These are phyloP conservation scores for Neoascochyta sp. DNA, from an alignment of 2,329 filamentous ascomycete genomes.

Conservation along the genomic window DNA sequence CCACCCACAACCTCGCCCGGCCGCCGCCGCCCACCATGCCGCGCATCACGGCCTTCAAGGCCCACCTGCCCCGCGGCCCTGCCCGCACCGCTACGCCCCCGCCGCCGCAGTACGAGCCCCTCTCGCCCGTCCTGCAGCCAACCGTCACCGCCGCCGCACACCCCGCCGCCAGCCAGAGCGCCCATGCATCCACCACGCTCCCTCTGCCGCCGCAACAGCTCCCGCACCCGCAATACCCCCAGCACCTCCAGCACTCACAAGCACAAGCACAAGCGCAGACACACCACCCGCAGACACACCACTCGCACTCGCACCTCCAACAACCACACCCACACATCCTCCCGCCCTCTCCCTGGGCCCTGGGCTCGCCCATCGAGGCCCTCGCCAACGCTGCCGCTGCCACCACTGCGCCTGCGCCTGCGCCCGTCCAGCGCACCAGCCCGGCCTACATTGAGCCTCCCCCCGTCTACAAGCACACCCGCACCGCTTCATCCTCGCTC, in stretches of 20 bases:
- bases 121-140: constrained; percentile 31
- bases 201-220: too few relatives aligned
- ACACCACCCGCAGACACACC: constrained; percentile 10
- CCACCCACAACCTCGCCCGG: constrained; percentile 9
- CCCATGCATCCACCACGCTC: constrained; percentile 7
- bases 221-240: constrained; percentile 5
- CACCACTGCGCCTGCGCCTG: too few relatives aligned
- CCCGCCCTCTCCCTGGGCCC: constrained; percentile 21
- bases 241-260: constrained; percentile 5
- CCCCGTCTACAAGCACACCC: constrained; percentile 9
- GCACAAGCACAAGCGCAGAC: constrained; percentile 6
- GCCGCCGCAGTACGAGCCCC: constrained; percentile 34
- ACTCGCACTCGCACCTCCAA: constrained; percentile 13
- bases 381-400: constrained; percentile 42
- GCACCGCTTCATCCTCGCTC: background rate
- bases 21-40: constrained; percentile 24
- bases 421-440: constrained; percentile 39
- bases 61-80: constrained; percentile 29
- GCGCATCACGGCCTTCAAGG: constrained; percentile 33
- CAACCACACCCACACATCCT: constrained; percentile 18
- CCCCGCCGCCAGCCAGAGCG: constrained; percentile 20
- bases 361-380: constrained; percentile 42
- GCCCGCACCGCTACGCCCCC: constrained; percentile 31
- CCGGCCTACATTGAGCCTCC: constrained; percentile 24
- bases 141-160: constrained; percentile 13